phyloP scores from a whole-genome alignment of 805 yeast species.

The Cyberlindnera samutprakarnensis region DNA sequence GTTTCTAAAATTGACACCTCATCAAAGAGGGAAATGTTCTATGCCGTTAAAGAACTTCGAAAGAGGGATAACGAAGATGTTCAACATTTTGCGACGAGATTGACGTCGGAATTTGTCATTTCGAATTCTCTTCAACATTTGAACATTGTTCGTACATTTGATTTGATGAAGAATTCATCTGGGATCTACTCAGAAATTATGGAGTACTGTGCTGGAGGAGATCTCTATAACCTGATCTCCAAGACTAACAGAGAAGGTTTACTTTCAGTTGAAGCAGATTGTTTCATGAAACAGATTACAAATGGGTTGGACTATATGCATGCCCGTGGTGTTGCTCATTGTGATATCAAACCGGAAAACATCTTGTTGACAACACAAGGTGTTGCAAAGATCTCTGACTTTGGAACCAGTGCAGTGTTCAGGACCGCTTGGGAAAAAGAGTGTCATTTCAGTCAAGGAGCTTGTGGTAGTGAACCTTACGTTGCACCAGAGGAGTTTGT shows the following conservation, averaged over 20 bases:
- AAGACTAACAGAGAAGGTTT: constrained; percentile 44
- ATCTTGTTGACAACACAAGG: constrained; percentile 63
- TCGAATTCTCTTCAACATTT: constrained; percentile 68
- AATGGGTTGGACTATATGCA: constrained; percentile 83
- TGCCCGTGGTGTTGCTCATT: constrained; percentile 87
- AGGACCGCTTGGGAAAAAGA: constrained; percentile 84
- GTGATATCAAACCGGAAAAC: constrained; percentile 89
- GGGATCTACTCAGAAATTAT: constrained; percentile 80
- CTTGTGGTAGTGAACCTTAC: constrained; percentile 85
- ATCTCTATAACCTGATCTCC: constrained; percentile 53
- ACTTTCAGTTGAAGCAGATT: constrained; percentile 69
- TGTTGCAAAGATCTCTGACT: constrained; percentile 67
- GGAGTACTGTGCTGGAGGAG: constrained; percentile 94
- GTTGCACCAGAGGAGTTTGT: constrained; percentile 86
- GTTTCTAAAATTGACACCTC: constrained; percentile 93
- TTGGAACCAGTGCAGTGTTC: constrained; percentile 88
- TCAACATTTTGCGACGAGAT: constrained; percentile 88
- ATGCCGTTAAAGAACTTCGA: constrained; percentile 95
- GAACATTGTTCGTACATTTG: constrained; percentile 72
- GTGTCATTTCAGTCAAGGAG: constrained; percentile 61
- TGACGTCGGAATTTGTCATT: constrained; percentile 87
- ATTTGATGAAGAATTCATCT: constrained; percentile 66
- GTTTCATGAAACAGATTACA: constrained; percentile 80
- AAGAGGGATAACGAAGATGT: constrained; percentile 94
- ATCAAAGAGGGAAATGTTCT: constrained; percentile 62